Percentiles rank a stretch among this genome's conserved stretches.
Evolutionary conservation across 1,284 basidiomycete species (phyloP).

Genomic region (Moesziomyces sp.): DNA sequence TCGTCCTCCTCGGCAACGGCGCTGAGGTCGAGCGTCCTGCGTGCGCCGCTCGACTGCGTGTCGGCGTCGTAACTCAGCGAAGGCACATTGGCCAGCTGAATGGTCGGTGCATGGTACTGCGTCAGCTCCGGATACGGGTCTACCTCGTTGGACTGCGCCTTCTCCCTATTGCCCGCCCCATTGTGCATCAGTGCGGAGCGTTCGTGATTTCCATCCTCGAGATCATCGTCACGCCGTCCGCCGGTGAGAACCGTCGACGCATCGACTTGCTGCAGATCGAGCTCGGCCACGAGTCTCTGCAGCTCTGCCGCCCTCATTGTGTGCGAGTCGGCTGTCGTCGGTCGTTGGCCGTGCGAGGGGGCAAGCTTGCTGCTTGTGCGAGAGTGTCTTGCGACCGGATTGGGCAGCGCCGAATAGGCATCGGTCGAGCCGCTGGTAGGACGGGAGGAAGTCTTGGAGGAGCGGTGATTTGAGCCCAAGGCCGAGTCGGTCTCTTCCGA

Average conservation of each 20-base stretch:
- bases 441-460: not conserved
- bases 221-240: slow-evolving; percentile 18
- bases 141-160: slow-evolving; percentile 1
- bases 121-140: slow-evolving; percentile 39
- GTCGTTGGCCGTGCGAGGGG: not conserved
- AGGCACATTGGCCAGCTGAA: slow-evolving; percentile 37
- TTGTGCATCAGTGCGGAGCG: slow-evolving; percentile 11
- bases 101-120: slow-evolving; percentile 26
- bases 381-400: not conserved
- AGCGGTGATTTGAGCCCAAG: not conserved
- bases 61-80: slow-evolving; percentile 26
- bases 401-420: slow-evolving; percentile 9
- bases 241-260: slow-evolving; percentile 4
- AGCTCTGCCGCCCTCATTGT: slow-evolving; percentile 20
- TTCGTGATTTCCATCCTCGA: slow-evolving; percentile 35
- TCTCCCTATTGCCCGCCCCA: not conserved
- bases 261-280: slow-evolving; percentile 37
- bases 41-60: not conserved
- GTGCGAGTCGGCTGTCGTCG: slow-evolving; percentile 8
- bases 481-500: slow-evolving; percentile 3
- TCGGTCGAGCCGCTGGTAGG: slow-evolving; percentile 1
- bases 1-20: slow-evolving; percentile 24
- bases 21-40: slow-evolving; percentile 1
- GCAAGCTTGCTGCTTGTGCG: slow-evolving; percentile 3
- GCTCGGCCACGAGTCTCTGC: slow-evolving; percentile 37